Percentiles rank a stretch among this genome's conserved stretches.
Conservation (phyloP, 2,329 filamentous ascomycete genomes). For the Aspergillus novofumigatus region DNA sequence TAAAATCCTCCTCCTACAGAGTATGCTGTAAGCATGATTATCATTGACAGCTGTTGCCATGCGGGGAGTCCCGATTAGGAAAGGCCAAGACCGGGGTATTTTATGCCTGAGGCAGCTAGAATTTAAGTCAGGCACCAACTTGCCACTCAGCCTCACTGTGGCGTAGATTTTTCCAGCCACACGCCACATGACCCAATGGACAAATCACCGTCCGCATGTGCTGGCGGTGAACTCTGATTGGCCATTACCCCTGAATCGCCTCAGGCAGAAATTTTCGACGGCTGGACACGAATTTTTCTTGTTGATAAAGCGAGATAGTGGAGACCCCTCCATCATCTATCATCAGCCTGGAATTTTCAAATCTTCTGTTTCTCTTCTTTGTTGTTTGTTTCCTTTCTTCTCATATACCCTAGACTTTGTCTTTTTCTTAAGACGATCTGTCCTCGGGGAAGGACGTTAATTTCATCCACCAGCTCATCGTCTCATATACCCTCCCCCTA, state of each 20-base stretch:
- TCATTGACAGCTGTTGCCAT: neutral
- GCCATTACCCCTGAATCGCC: conserved; percentile 1
- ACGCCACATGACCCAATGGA: neutral
- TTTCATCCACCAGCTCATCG: neutral
- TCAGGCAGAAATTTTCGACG: conserved; percentile 16
- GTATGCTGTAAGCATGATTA: neutral
- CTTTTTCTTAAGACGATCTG: neutral
- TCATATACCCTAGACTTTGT: conserved; percentile 1
- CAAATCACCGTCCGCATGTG: conserved; percentile 3
- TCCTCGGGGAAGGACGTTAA: conserved; percentile 1
- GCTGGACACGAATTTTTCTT: neutral
- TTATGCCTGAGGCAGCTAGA: neutral
- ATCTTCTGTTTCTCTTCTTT: conserved; percentile 3
- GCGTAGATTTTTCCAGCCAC: neutral
- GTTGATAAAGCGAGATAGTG: neutral
- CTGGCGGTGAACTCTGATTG: conserved; percentile 5
- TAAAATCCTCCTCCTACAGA: neutral
- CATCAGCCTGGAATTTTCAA: neutral
- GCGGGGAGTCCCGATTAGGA: neutral
- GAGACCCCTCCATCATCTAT: neutral
- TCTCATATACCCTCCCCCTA: neutral
- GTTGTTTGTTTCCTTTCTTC: conserved; percentile 5
- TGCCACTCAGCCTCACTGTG: conserved; percentile 1
- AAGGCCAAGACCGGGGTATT: neutral
- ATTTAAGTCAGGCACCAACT: neutral